Base-by-base conservation (phyloP, 1,139 yeast genomes). In the Pneumocystis oryctolagi region DNA sequence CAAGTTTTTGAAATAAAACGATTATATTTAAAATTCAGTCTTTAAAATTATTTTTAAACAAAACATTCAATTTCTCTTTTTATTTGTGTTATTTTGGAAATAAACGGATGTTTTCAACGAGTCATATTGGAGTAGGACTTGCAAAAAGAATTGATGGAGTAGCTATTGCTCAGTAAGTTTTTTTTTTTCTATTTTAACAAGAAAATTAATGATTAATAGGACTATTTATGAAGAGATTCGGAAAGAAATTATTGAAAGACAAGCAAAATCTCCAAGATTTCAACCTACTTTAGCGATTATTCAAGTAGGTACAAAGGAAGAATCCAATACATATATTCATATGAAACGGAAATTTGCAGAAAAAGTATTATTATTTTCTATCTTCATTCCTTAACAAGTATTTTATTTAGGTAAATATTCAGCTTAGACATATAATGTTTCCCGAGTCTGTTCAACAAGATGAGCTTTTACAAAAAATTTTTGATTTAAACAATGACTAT, bases 271-370 rank as follows among this genome's bases (percentile, higher is more conserved):
- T 71, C 78, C 83, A 30, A 79, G 78, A 64, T 90, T 89, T 77
- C 78, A 80, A 69, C 97, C 98, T 47, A 80, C 82, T 63, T 78
- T 92, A 73, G 80, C 88, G 63, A 90, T 92, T 69, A 80, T 92
- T 68, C 98, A 92, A 76, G 95, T 92, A 34, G 97, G 97, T 61
- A 79, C 78, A 61, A 81, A 97, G 71, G 90, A 88, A 55, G 98
- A 92, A 73, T 89, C 97, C 14, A 80, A 88, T 61, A 87, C 96
- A n/a, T 92, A 92, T 75, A 97, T 92, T 64, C 83, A 85, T 69
- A 90, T 92, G 96, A 92, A 92, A 78, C 78, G 88, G 69, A 87
- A 85, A 77, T 97, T 97, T 34, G 96, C 97, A 39, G 77, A 80
- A 68, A 70, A 68, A 63, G 70, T 68, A 12, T 12, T 25, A 25